A percentile compares a stretch with the other conserved stretches of the same genome.
These are phyloP conservation scores for Kwoniella sp. DNA, from an alignment of 768 basidiomycete species.

Conservation along the genomic window DNA sequence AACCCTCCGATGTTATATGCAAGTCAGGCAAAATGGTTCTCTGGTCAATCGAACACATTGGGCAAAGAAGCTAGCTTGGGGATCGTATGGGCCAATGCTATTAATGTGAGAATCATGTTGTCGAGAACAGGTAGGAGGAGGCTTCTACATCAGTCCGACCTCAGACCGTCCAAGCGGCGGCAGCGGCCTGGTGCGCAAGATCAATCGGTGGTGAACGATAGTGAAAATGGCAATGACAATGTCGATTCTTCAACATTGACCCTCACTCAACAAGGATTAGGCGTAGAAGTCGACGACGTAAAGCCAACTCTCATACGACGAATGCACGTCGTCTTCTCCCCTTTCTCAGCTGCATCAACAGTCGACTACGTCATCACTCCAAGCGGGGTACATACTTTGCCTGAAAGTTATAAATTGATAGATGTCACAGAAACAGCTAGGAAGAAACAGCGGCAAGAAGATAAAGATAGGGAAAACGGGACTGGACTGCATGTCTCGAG, in stretches of 20 bases:
- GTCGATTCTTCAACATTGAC: not conserved
- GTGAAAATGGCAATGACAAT: not conserved
- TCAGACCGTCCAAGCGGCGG: slow-evolving; percentile 29
- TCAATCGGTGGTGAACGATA: slow-evolving; percentile 10
- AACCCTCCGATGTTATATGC: slow-evolving; percentile 62
- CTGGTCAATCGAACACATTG: slow-evolving; percentile 65
- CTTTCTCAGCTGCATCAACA: slow-evolving; percentile 63
- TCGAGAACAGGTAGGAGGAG: slow-evolving; percentile 72
- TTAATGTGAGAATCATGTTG: slow-evolving; percentile 82
- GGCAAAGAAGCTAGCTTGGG: slow-evolving; percentile 81
- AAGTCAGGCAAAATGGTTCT: slow-evolving; percentile 76
- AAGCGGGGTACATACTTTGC: slow-evolving; percentile 61
- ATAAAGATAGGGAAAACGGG: not conserved
- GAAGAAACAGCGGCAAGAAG: slow-evolving; percentile 13
- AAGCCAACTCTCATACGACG: slow-evolving; percentile 65
- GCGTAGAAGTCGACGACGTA: slow-evolving; percentile 18
- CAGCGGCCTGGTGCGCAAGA: not conserved
- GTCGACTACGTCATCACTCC: slow-evolving; percentile 75
- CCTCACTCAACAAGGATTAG: not conserved
- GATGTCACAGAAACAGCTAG: slow-evolving; percentile 17
- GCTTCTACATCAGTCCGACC: slow-evolving; percentile 57
- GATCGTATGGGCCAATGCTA: slow-evolving; percentile 89
- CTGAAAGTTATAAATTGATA: slow-evolving; percentile 23
- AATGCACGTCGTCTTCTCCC: slow-evolving; percentile 76
- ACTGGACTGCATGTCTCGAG: not conserved